These are phyloP conservation scores for Lentithecium fluviatile DNA, from an alignment of 495 filamentous ascomycete species.

Conservation along the genomic window DNA sequence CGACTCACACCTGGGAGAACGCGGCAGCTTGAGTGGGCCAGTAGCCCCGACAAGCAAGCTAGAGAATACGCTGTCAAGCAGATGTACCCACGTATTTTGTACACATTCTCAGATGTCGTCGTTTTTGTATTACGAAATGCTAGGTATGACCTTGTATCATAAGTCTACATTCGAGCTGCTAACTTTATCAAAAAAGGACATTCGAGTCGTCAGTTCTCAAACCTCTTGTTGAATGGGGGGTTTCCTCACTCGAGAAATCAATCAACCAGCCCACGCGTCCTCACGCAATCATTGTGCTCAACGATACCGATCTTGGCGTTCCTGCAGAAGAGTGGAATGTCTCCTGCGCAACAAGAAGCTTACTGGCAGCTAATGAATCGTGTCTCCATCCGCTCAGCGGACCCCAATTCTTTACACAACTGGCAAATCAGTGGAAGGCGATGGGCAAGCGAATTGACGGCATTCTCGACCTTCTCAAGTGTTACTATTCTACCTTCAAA, in stretches of 20 bases:
- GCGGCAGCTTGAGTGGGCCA: constrained; percentile 16
- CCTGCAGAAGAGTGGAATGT: neutral
- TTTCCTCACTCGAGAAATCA: constrained; percentile 33
- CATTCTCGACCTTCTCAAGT: constrained; percentile 40
- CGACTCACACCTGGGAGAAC: neutral
- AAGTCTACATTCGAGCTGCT: too few relatives aligned
- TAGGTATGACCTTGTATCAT: constrained; percentile 43
- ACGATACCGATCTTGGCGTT: constrained; percentile 4
- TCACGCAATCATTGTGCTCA: constrained; percentile 21
- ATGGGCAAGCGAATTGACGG: constrained; percentile 32
- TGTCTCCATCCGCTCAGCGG: neutral
- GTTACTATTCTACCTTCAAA: constrained; percentile 39
- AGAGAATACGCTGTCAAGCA: constrained; percentile 37
- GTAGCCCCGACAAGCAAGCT: neutral
- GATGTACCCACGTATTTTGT: constrained; percentile 43
- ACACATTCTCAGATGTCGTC: constrained; percentile 55
- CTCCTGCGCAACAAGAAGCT: neutral
- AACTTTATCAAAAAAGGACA: too few relatives aligned
- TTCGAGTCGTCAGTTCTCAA: constrained; percentile 36
- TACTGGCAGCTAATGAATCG: neutral
- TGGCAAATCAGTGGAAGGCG: constrained; percentile 8
- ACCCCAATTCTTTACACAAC: constrained; percentile 9
- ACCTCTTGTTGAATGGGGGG: constrained; percentile 39
- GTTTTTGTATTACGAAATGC: constrained; percentile 53
- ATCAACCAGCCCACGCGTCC: constrained; percentile 23